phyloP scores from a whole-genome alignment of 768 basidiomycete species.

The Cytidiella melzeri region DNA sequence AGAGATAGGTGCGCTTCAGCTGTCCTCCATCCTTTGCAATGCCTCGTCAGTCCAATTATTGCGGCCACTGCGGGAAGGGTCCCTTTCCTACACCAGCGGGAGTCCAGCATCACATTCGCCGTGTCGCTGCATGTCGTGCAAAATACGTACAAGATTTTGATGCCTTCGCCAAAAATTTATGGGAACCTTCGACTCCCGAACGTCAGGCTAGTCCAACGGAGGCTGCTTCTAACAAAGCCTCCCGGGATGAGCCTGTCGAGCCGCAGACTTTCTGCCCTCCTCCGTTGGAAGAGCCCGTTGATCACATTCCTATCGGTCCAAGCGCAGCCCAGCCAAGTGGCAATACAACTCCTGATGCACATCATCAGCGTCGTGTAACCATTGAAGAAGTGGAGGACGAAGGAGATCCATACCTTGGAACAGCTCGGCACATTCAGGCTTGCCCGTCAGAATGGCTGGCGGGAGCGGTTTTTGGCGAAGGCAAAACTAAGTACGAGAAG shows the following conservation, averaged over 20 bases:
- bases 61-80: background rate
- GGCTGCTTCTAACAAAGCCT: background rate
- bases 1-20: too few relatives aligned
- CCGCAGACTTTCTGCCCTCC: background rate
- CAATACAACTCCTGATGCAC: too few relatives aligned
- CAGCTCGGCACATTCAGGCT: too few relatives aligned
- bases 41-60: too few relatives aligned
- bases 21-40: too few relatives aligned
- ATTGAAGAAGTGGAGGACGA: background rate
- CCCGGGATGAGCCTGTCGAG: background rate
- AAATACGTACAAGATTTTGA: too few relatives aligned
- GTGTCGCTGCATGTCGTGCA: background rate
- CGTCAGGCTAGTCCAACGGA: background rate
- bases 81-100: background rate
- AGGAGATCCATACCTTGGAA: conserved; percentile 9
- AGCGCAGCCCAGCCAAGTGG: too few relatives aligned
- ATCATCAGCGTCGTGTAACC: background rate
- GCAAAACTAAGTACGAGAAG: too few relatives aligned
- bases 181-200: background rate
- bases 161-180: too few relatives aligned
- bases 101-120: background rate
- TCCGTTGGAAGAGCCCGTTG: background rate
- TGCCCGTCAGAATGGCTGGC: too few relatives aligned
- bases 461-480: too few relatives aligned
- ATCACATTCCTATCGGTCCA: background rate